Base-by-base conservation (phyloP, 2,329 filamentous ascomycete species). In the Aspergillus proliferans region DNA sequence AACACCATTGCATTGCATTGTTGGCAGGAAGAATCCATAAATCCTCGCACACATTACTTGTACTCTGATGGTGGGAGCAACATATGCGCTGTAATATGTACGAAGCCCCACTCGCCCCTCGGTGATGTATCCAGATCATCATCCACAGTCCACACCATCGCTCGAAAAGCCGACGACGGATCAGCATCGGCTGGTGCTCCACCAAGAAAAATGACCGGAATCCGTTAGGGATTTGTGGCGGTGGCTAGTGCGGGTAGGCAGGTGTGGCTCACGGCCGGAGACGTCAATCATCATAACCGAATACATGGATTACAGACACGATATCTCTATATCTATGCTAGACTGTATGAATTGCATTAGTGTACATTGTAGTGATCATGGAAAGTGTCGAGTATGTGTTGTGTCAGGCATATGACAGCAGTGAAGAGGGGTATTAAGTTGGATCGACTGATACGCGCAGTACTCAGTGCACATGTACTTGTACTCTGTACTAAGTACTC, bases 101-200 rank as follows among this genome's bases (percentile, higher is more conserved):
- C n/a, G n/a, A 7, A 38, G 34, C 34, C 34, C 34, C 34, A 38
- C 34, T 55, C 53, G 53, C 48, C 50, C 55, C 53, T 56, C 55
- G 43, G 49, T 55, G 56, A 58, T 57, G 56, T 57, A 59, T 60
- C 57, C 59, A 59, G 58, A 60, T 60, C 54, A 56, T 52, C 53
- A 45, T 39, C 26, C 19, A 38, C 15, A 45, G 46, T 53, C 26
- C 26, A 30, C 26, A 30, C 26, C 51, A 52, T 48, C 50, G 50
- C 50, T 34, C 48, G 46, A 54, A 57, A 50, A 59, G 49, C 53
- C 55, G 54, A 56, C 55, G 54, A 56, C 50, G 53, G 58, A 56
- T 57, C 56, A 58, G 47, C 56, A 54, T 51, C 56, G 54, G 56
- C 52, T 49, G 51, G 49, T 33, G 58, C 48, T 48, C 58, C 57